phyloP scores from a whole-genome alignment of 1,284 basidiomycete species.

The Cryptococcus sp. region DNA sequence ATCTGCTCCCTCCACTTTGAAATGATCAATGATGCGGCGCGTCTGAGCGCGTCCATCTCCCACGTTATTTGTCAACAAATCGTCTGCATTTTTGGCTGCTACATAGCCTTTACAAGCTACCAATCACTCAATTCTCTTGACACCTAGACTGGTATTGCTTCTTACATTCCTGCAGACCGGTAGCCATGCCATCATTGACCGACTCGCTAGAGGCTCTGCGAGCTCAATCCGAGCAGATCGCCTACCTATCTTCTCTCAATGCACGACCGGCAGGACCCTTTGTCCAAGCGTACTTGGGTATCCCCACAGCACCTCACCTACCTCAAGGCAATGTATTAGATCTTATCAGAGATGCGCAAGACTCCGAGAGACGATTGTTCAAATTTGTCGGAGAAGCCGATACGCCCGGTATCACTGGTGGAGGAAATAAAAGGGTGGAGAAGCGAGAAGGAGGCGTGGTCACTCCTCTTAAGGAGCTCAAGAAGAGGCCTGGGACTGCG shows the following conservation, averaged over 20 bases:
- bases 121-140: too few relatives aligned
- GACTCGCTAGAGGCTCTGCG: slow-evolving; percentile 40
- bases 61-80: slow-evolving; percentile 19
- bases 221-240: slow-evolving; percentile 40
- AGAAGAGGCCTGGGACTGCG: slow-evolving; percentile 3
- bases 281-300: slow-evolving; percentile 39
- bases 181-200: slow-evolving; percentile 41
- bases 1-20: not conserved
- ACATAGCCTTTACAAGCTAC: not conserved
- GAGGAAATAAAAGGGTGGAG: slow-evolving; percentile 37
- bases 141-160: not conserved
- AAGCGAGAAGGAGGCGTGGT: slow-evolving; percentile 41
- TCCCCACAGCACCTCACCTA: slow-evolving; percentile 7
- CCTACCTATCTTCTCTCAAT: slow-evolving; percentile 33
- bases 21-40: slow-evolving; percentile 1
- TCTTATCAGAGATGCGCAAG: slow-evolving; percentile 47
- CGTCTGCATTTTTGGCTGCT: not conserved
- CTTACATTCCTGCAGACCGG: not conserved
- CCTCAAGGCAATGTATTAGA: slow-evolving; percentile 23
- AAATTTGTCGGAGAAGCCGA: slow-evolving; percentile 41
- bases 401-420: slow-evolving; percentile 10
- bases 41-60: not conserved
- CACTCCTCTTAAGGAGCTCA: slow-evolving; percentile 40
- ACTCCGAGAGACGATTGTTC: slow-evolving; percentile 44
- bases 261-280: slow-evolving; percentile 38